phyloP scores from a whole-genome alignment of 176 grass and related monocot genomes.

The Juncus effusus region DNA sequence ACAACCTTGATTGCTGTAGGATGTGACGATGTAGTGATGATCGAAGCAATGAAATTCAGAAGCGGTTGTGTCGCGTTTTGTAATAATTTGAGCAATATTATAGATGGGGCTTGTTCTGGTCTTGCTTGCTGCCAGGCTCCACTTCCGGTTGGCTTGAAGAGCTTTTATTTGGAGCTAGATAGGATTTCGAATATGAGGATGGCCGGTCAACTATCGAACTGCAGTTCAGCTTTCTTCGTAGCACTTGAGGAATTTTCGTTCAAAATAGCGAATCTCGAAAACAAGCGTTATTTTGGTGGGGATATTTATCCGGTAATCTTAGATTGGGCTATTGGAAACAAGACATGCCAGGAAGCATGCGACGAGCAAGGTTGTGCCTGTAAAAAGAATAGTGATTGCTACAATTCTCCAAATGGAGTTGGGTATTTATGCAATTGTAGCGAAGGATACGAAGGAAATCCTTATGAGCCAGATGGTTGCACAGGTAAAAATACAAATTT shows the following conservation, averaged over 20 bases:
- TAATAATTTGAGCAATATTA: background rate
- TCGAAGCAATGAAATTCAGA: background rate
- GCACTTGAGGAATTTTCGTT: background rate
- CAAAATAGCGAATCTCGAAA: no score
- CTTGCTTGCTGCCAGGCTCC: slow-evolving; percentile 41
- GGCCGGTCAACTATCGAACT: no score
- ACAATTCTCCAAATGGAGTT: slow-evolving; percentile 16
- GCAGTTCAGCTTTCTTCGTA: no score
- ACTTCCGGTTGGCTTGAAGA: slow-evolving; percentile 9
- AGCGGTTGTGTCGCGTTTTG: slow-evolving; percentile 40
- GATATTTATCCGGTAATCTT: no score
- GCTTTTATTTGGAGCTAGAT: background rate
- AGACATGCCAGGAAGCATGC: slow-evolving; percentile 9
- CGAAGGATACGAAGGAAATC: slow-evolving; percentile 31
- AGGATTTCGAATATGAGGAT: slow-evolving; percentile 5
- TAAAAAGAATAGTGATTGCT: background rate
- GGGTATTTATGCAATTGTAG: slow-evolving; percentile 48
- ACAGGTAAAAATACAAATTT: slow-evolving; percentile 3
- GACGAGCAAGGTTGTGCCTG: slow-evolving; percentile 14
- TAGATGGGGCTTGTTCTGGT: slow-evolving; percentile 31
- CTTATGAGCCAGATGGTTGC: slow-evolving; percentile 30
- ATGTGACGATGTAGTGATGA: slow-evolving; percentile 27
- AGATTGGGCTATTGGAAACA: background rate
- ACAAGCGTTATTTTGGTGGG: no score
- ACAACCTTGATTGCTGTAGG: slow-evolving; percentile 33